Evolutionary conservation across 2,329 filamentous ascomycete genomes (phyloP), one percentile per base, ranked within the genome.

Genomic region (Aspergillus caelatus): DNA sequence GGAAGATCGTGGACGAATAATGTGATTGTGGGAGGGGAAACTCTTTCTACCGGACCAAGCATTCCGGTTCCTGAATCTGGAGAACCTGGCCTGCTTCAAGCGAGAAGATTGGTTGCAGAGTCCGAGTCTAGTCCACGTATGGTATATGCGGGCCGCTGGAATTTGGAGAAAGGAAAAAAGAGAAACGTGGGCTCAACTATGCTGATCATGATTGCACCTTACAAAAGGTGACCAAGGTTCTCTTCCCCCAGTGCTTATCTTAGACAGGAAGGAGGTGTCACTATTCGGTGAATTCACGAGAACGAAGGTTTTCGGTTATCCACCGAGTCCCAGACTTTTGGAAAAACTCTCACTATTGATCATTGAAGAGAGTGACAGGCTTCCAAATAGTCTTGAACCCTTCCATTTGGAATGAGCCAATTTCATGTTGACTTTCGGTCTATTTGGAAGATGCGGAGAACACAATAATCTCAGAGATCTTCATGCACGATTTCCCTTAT

Each of bases 121-220:
- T 39, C 65, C 59, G 60, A 60, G 53, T 53, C 64, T 68, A 69
- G 23, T 48, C 67, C 61, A 19, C 36, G 52, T 61, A n/a, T 23
- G 61, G 66, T 43, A 66, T 59, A 55, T 65, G 63, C 54, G 65
- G 62, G 57, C 64, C 63, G 58, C 60, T 65, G 63, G 54, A 14
- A 57, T 43, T 46, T 58, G 32, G 53, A 53, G 58, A 52, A 54
- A 34, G 23, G 23, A n/a, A 26, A 26, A 26, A 30, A 32, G 23
- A 6, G 26, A 32, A 54, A 54, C 28, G 10, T 54, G 30, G 30
- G 30, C 30, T 54, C 52, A 10, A 54, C 9, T n/a, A 14, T 39
- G 52, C 36, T 55, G 52, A 55, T 55, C 52, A 55, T 55, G 52
- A 54, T 36, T 50, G 39, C 16, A 30, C 32, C 14, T n/a, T 30